These are phyloP conservation scores for Globisporangium cystogenes DNA, from an alignment of 352 stramenopile genomes.

Conservation along the genomic window DNA sequence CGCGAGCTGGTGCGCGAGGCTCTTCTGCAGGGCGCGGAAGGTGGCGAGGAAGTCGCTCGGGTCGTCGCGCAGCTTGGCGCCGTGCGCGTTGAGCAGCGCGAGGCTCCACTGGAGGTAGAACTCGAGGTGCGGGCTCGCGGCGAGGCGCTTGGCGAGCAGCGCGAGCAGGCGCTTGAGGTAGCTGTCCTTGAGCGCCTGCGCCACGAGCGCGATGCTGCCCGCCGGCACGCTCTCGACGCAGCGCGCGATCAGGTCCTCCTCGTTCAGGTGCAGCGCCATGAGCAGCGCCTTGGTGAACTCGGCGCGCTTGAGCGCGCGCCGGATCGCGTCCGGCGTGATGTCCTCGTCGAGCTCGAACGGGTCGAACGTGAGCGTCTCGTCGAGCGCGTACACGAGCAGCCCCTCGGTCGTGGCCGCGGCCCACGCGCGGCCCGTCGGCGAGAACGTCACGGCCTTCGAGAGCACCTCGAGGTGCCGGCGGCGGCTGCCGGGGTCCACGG, in stretches of 20 bases:
- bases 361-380: constrained; percentile 97
- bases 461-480: constrained; percentile 84
- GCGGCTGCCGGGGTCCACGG: constrained; percentile 91
- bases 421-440: constrained; percentile 96
- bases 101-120: constrained; percentile 97
- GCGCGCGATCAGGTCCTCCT: constrained; percentile 89
- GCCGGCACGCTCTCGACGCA: constrained; percentile 91
- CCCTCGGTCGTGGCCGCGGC: constrained; percentile 96
- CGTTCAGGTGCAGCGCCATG: constrained; percentile 97
- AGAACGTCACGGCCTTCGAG: constrained; percentile 94
- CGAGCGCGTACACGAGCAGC: constrained; percentile 95
- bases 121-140: constrained; percentile 93
- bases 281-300: constrained; percentile 92
- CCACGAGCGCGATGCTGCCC: constrained; percentile 88
- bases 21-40: constrained; percentile 86
- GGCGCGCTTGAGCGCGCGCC: constrained; percentile 76
- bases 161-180: constrained; percentile 92
- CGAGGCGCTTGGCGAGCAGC: constrained; percentile 91
- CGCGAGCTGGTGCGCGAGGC: constrained; percentile 73
- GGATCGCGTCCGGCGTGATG: constrained; percentile 94
- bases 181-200: constrained; percentile 84
- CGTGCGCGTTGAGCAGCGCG: constrained; percentile 92
- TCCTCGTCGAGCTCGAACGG: constrained; percentile 98
- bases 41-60: constrained; percentile 70
- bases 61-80: constrained; percentile 77